Conservation (phyloP, 495 filamentous ascomycete species). For the Talaromyces liani region DNA sequence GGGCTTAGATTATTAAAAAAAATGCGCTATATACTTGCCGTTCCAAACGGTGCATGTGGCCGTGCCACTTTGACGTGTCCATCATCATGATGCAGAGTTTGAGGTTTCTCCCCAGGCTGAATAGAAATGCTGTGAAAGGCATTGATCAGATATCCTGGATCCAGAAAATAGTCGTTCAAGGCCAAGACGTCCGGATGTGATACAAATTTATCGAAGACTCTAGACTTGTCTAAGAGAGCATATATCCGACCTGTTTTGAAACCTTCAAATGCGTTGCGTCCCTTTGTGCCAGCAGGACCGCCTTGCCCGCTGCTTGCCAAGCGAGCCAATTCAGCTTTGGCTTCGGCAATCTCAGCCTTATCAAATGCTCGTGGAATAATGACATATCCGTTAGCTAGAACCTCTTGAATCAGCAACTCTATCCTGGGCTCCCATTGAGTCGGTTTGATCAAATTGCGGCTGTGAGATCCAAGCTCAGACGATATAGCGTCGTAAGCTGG, state of each 20-base stretch:
- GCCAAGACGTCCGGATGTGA: constrained; percentile 1
- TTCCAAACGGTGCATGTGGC: constrained; percentile 6
- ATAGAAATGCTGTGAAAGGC: constrained; percentile 5
- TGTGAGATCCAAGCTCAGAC: background rate
- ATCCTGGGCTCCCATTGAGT: background rate
- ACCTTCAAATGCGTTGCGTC: constrained; percentile 1
- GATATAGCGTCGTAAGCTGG: background rate
- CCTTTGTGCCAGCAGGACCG: constrained; percentile 2
- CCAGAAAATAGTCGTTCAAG: constrained; percentile 5
- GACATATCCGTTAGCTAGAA: background rate
- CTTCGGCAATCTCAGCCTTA: background rate
- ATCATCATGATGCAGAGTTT: constrained; percentile 3
- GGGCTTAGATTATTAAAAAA: background rate
- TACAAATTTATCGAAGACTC: constrained; percentile 5
- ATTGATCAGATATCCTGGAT: constrained; percentile 4
- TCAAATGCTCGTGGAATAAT: background rate
- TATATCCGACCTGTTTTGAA: constrained; percentile 1
- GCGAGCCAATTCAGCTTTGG: background rate
- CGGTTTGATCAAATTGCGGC: background rate
- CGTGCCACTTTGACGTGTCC: constrained; percentile 1
- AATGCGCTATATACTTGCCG: background rate
- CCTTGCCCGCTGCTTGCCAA: background rate
- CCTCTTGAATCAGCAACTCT: background rate
- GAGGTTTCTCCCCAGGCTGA: background rate
- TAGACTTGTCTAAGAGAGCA: constrained; percentile 4